Evolutionary conservation across 2,329 filamentous ascomycete species (phyloP), one percentile per base, ranked within the genome.

Genomic region (Fusarium subglutinans): DNA sequence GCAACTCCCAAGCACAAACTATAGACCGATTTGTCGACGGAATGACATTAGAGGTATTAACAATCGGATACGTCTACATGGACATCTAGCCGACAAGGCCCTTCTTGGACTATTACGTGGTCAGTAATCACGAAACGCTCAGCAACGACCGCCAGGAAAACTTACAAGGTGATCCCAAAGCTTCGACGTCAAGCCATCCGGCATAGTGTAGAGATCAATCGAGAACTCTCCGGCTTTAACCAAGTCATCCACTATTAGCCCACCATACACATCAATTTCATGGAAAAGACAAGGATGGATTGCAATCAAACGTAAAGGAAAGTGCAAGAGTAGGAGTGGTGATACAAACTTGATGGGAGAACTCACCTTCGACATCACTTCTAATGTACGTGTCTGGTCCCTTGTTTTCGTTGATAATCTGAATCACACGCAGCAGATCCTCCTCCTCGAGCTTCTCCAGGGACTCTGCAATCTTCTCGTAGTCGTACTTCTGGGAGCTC

Each of bases 351-450:
- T n/a, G 59, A 62, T 57, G 45, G 65, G 60, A 63, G 30, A 69
- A 89, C 92, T 85, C 86, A 97, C 94, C 93, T 80, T 99, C 96
- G 66, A 98, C 90, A 83, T 99, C 97, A 79, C 98, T 98, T 86
- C 97, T 95, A 56, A 96, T 97, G 84, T 98, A 98, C 3, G 96
- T 98, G 74, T 98, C 95, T 11, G 94, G 90, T 3, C 90, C 92
- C 87, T 98, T 98, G 85, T 98, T 94, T 84, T 99, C 96, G 83
- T 98, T 96, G 72, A 99, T 96, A 90, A 99, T 92, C 85, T 98
- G 96, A 70, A 99, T 97, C 30, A 98, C 94, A 77, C 96, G 94
- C 70, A 99, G 87, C 47, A 99, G 86, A 79, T 98, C 96, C 76
- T 99, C 96, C 86, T 99, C 96, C 74, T 90, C 90, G 33, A 99